Base-by-base conservation (phyloP, 805 yeast species). In the Zygotorulaspora florentina region DNA sequence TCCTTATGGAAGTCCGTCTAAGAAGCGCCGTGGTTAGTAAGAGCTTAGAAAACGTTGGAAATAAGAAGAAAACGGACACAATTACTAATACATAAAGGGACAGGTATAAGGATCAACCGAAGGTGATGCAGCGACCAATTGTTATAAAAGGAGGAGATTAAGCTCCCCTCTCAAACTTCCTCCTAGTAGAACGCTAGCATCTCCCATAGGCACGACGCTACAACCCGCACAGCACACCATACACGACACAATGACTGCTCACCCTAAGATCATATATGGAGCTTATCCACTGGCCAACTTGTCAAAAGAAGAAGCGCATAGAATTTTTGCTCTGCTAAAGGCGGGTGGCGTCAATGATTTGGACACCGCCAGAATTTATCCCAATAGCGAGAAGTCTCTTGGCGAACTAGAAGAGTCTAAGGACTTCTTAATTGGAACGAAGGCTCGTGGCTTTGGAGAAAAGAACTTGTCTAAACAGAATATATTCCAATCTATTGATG, bases 351-450 rank as follows among this genome's bases (percentile, higher is more conserved):
- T 58, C 41, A 35, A 35, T n/a, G 62, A 59, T 34, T 23, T 55
- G 36, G 64, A 58, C 39, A 59, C 64, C n/a, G 64, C 62, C 3
- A 45, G 58, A 13, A 48, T 46, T 30, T 59, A 58, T 52, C 51
- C 54, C 10, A 45, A 42, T 11, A 52, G 57, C 37, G 55, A 54
- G 42, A 48, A 49, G 34, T 43, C 47, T 26, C 50, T 55, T 23
- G 56, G 56, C 15, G 47, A 46, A 17, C 44, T 44, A 9, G 47
- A 39, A 18, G 45, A 47, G 3, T 46, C 57, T 11, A 46, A 40
- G 15, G 39, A 53, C 38, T 52, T 57, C 43, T 28, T 28, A 12
- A 46, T 57, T 28, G 51, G 51, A 17, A 57, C 62, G 27, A 57
- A 57, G 45, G 46, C 45, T 35, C 47, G 49, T 56, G 57, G 42